Evolutionary conservation across 176 grass and related monocot species (phyloP), one percentile per base, ranked within the genome.

Genomic region (Sorghum bicolor): DNA sequence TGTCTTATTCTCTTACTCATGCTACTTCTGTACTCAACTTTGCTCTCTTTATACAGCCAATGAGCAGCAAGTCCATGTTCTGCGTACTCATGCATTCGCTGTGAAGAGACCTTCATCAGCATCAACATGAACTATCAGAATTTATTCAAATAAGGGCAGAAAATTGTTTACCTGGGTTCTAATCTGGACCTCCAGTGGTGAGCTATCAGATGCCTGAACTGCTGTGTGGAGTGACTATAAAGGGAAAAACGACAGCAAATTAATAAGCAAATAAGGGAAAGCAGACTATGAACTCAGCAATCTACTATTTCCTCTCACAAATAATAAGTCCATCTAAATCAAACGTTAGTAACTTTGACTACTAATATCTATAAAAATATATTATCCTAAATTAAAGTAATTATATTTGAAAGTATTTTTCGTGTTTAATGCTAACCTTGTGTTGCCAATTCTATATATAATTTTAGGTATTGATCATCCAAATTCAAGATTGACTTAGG

Each of bases 11-110:
- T 89, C 71, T 91, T 87, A 90, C 81, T 84, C 72, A 78, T 90
- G 62, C 75, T 80, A 81, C 73, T 84, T 65, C 38, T 77, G 44
- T 82, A 47, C 28, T 92, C 87, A 31, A 89, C 67, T 75, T 86
- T 90, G 44, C 85, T 98, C 86, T 98, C 96, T 79, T 98, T 95
- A 74, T 98, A 98, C n/a, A 98, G 78, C 96, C 96, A 98, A 82
- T 98, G 96, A 62, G 96, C 96, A 70, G 96, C 96, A 16, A 91
- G 96, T 77, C 96, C 96, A 75, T 87, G 90, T 85, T 98, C 96
- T 36, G 96, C 91, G 80, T 93, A 90, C 24, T 98, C 93, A 88
- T 98, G 96, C 96, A 98, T 98, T 47, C 91, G 63, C 95, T 98
- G 82, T 72, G 37, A 70, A 53, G 66, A 76, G 74, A 75, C 48